Evolutionary conservation across 768 basidiomycete genomes (phyloP).

Genomic region (Mycena chlorophos): DNA sequence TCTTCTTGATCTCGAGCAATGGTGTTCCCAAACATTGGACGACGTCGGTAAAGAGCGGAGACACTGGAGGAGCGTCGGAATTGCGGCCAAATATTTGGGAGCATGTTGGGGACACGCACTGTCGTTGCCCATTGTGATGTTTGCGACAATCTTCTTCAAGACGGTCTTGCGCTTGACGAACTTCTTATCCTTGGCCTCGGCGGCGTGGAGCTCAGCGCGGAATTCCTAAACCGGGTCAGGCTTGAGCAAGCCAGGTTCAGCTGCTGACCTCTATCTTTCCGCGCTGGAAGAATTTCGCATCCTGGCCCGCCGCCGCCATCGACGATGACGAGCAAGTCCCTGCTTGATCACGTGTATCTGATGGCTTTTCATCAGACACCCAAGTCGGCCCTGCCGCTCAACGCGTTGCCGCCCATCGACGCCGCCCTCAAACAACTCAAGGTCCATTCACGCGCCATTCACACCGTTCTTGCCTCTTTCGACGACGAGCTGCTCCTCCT

Average conservation of each 20-base stretch:
- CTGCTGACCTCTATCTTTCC: constrained; percentile 82
- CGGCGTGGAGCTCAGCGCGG: constrained; percentile 85
- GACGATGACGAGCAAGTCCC: constrained; percentile 2
- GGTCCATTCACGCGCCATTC: constrained; percentile 51
- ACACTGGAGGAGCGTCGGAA: constrained; percentile 58
- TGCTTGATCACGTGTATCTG: background rate
- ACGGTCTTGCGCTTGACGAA: constrained; percentile 90
- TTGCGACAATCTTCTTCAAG: constrained; percentile 96
- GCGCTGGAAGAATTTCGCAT: constrained; percentile 89
- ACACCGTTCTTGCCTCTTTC: constrained; percentile 41
- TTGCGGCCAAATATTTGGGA: constrained; percentile 22
- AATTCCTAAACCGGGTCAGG: constrained; percentile 60
- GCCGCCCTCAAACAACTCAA: constrained; percentile 63
- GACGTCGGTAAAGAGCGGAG: constrained; percentile 91
- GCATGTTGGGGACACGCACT: constrained; percentile 63
- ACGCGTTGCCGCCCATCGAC: constrained; percentile 47
- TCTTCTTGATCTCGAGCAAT: constrained; percentile 97
- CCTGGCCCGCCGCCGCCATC: constrained; percentile 65
- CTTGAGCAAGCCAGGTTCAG: constrained; percentile 15
- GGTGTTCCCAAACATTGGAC: constrained; percentile 95
- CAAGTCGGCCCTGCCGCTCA: constrained; percentile 29
- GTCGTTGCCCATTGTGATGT: constrained; percentile 99
- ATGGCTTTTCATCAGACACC: constrained; percentile 9
- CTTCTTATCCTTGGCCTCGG: constrained; percentile 96
- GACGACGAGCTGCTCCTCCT: constrained; percentile 58